Evolutionary conservation across 2,329 filamentous ascomycete species (phyloP).

Genomic region (Ploettnerulaceae sp.): DNA sequence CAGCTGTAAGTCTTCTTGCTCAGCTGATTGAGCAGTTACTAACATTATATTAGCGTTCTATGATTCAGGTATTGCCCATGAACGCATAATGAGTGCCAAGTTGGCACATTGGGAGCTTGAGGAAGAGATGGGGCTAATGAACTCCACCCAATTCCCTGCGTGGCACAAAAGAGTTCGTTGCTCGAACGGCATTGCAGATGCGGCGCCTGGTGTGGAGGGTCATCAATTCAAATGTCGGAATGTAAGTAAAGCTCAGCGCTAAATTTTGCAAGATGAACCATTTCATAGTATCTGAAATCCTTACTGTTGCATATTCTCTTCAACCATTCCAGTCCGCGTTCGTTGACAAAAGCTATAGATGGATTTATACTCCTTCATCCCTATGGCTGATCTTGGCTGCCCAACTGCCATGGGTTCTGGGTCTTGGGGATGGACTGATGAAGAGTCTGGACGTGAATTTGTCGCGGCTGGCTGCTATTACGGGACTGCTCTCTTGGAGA

Average conservation of each 20-base stretch:
- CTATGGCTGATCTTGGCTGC: constrained; percentile 49
- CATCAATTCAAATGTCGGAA: constrained; percentile 41
- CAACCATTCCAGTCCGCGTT: background rate
- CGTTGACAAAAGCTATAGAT: constrained; percentile 32
- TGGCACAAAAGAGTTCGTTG: constrained; percentile 10
- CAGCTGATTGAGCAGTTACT: background rate
- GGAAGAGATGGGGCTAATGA: constrained; percentile 6
- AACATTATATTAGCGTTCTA: background rate
- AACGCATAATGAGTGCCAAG: constrained; percentile 7
- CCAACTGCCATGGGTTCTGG: constrained; percentile 34
- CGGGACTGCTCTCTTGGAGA: constrained; percentile 47
- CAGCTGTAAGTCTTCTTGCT: background rate
- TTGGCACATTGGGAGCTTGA: constrained; percentile 7
- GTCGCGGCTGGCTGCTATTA: constrained; percentile 45
- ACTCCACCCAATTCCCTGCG: constrained; percentile 1
- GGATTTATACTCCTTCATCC: constrained; percentile 52
- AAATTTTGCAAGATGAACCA: no score
- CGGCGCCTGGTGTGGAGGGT: constrained; percentile 10
- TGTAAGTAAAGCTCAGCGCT: no score
- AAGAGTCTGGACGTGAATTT: constrained; percentile 44
- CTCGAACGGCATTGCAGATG: constrained; percentile 14
- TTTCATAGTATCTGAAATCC: no score
- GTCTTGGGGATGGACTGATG: constrained; percentile 42
- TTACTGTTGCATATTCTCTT: no score
- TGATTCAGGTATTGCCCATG: constrained; percentile 1